Percentiles rank a stretch among this genome's conserved stretches.
Conservation (phyloP, 2,329 filamentous ascomycete genomes). For the Aspergillus sp. region DNA sequence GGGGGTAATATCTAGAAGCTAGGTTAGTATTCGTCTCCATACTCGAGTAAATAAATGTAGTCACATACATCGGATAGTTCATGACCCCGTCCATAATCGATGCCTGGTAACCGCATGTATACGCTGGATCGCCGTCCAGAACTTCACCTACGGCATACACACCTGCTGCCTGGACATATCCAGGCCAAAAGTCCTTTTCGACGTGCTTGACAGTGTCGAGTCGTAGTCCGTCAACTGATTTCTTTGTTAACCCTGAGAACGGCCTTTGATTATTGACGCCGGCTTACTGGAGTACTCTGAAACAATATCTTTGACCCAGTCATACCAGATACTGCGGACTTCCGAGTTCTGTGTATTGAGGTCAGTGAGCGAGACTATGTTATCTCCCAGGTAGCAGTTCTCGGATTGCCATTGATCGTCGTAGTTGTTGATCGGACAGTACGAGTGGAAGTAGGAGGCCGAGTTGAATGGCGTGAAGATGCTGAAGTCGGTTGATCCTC, state of each 20-base stretch:
- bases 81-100: slow-evolving; percentile 46
- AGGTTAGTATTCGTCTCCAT: neutral
- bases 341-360: slow-evolving; percentile 48
- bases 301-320: slow-evolving; percentile 62
- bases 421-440: slow-evolving; percentile 57
- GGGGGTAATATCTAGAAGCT: slow-evolving; percentile 28
- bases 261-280: neutral
- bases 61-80: slow-evolving; percentile 45
- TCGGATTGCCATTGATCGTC: slow-evolving; percentile 46
- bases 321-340: slow-evolving; percentile 54
- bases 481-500: slow-evolving; percentile 53
- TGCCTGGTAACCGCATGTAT: slow-evolving; percentile 46
- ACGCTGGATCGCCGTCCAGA: slow-evolving; percentile 40
- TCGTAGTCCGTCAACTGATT: slow-evolving; percentile 51
- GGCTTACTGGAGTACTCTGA: slow-evolving; percentile 57
- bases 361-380: slow-evolving; percentile 60
- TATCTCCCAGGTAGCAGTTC: slow-evolving; percentile 57
- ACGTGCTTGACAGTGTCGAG: slow-evolving; percentile 54
- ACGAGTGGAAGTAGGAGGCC: slow-evolving; percentile 60
- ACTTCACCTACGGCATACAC: slow-evolving; percentile 54
- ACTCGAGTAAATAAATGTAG: neutral
- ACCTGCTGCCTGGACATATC: slow-evolving; percentile 42
- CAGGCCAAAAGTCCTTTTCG: slow-evolving; percentile 46
- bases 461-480: slow-evolving; percentile 56
- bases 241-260: too few relatives aligned